A percentile compares a stretch with the other conserved stretches of the same genome.
Conservation (phyloP, 495 filamentous ascomycete species). For the Trichoderma gamsii region DNA sequence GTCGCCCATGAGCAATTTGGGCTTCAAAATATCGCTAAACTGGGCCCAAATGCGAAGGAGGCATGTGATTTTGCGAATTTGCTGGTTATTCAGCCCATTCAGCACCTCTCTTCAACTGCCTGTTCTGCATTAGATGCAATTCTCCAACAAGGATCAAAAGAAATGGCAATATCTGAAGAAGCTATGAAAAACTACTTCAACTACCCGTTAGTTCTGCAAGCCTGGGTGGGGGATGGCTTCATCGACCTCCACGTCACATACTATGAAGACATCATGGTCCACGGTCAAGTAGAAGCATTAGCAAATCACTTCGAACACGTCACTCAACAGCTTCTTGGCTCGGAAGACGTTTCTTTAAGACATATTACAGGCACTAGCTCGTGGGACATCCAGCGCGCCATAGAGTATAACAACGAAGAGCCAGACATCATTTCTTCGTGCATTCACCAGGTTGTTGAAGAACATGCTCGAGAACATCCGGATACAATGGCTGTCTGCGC, state of each 20-base stretch:
- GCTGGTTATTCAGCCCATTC: constrained; percentile 9
- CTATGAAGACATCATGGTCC: constrained; percentile 19
- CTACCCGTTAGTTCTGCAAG: constrained; percentile 8
- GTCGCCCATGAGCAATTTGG: constrained; percentile 42
- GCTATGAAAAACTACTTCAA: constrained; percentile 9
- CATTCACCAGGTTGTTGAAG: constrained; percentile 18
- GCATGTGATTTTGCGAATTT: constrained; percentile 8
- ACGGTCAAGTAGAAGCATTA: constrained; percentile 20
- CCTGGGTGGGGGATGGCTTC: neutral
- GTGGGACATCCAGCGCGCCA: constrained; percentile 8
- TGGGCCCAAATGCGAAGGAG: constrained; percentile 14
- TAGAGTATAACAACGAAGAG: neutral
- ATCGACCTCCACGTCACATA: constrained; percentile 14
- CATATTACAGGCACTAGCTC: neutral
- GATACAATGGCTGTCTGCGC: constrained; percentile 24
- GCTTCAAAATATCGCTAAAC: constrained; percentile 34
- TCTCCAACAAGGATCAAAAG: constrained; percentile 8
- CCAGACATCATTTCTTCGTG: neutral
- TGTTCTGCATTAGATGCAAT: neutral
- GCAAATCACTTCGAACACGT: constrained; percentile 20
- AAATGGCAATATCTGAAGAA: neutral
- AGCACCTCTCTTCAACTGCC: constrained; percentile 8
- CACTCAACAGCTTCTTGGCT: constrained; percentile 7
- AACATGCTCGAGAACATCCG: constrained; percentile 19
- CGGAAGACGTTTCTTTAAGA: neutral